Base-by-base conservation (phyloP, 371 early-diverging fungal species). In the Saksenaea vasiformis region DNA sequence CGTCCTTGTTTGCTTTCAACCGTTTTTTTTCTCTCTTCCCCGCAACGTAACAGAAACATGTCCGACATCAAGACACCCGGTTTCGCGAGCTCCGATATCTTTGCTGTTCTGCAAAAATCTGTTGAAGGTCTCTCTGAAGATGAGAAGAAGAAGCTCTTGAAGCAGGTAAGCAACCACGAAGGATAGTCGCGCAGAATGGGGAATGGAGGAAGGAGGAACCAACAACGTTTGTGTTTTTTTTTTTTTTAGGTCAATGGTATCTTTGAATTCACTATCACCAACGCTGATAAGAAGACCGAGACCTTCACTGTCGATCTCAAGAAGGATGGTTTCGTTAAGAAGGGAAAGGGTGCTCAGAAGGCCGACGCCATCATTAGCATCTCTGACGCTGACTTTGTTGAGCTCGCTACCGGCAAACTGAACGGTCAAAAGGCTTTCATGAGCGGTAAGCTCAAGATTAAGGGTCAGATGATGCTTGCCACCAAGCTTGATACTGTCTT, bases 401-500 rank as follows among this genome's bases (percentile, higher is more conserved):
- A 90, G 56, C 68, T 95, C 28, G 85, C 90, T n/a, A 39, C 69
- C 14, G 92, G 91, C 37, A 94, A 94, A 79, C 71, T 91, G 54
- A 94, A 85, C 31, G 83, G 65, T 61, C 69, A 69, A 57, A 69
- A 69, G 59, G 92, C 92, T 13, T 94, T 91, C 71, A 90, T 91
- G 87, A 63, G 73, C 9, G 93, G 94, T 54, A 92, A 86, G 77
- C 79, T 94, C 63, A 69, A 69, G 72, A 70, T 91, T 68, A 90
- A 92, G 83, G 95, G 94, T 43, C 84, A 90, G 67, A 85, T 93
- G 72, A 90, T 90, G 89, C 79, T 85, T 51, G 87, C 85, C 43
- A 82, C 85, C 65, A 85, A 90, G 75, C 83, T 93, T 35, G 91
- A 89, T 19, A 69, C 64, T 56, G 67, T 81, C 60, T 71, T 77